Percentiles rank a stretch among this genome's conserved stretches.
Conservation (phyloP, 2,329 filamentous ascomycete species). For the Cladosporium phlei region DNA sequence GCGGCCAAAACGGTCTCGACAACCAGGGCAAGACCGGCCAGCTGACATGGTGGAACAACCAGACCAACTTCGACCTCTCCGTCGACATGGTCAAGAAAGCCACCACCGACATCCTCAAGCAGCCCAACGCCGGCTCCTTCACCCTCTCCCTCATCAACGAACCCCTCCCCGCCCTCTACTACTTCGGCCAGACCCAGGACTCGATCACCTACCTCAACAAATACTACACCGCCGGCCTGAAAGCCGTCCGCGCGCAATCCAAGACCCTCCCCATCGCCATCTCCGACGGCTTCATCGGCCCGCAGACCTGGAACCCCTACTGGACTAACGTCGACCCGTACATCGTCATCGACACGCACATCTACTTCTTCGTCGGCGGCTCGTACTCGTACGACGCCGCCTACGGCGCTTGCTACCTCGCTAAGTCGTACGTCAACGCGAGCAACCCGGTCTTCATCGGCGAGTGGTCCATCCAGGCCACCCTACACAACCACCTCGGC, state of each 20-base stretch:
- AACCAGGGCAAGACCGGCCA: slow-evolving; percentile 21
- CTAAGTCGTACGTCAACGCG: slow-evolving; percentile 15
- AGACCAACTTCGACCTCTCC: slow-evolving; percentile 27
- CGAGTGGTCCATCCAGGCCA: slow-evolving; percentile 29
- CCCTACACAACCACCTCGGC: background rate
- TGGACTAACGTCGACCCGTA: slow-evolving; percentile 14
- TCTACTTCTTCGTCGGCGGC: slow-evolving; percentile 24
- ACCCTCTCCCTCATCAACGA: slow-evolving; percentile 16
- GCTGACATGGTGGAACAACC: slow-evolving; percentile 32
- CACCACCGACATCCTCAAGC: slow-evolving; percentile 15
- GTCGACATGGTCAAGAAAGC: background rate
- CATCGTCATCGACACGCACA: slow-evolving; percentile 25
- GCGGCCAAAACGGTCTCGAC: slow-evolving; percentile 27
- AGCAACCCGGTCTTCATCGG: slow-evolving; percentile 28
- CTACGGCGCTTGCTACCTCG: slow-evolving; percentile 18
- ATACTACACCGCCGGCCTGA: background rate
- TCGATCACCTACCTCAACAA: background rate
- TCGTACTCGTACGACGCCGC: slow-evolving; percentile 8
- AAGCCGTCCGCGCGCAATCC: background rate
- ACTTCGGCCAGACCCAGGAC: background rate
- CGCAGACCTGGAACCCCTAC: background rate
- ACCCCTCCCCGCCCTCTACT: background rate
- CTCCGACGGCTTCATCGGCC: background rate
- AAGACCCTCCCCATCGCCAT: background rate
- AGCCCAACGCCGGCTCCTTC: slow-evolving; percentile 9